Evolutionary conservation across 495 filamentous ascomycete species (phyloP), one percentile per base, ranked within the genome.

Genomic region (Aspergillus ostianus): DNA sequence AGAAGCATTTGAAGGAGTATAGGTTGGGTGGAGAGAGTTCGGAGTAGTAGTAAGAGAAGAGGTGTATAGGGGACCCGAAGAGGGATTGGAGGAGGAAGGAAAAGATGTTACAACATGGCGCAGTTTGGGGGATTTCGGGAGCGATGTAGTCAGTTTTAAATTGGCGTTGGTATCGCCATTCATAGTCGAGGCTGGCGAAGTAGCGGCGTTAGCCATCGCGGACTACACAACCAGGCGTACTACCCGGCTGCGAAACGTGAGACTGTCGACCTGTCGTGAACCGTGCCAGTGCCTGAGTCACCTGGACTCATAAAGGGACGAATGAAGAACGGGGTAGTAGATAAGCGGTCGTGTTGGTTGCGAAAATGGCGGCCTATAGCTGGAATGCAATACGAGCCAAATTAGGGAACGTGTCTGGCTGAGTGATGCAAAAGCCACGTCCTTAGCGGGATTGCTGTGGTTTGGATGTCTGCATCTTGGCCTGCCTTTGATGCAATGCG

Each of bases 401-500:
- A 68, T 65, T 67, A 66, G 59, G 49, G 64, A 67, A 68, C 67
- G 69, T 69, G 67, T 73, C 66, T 66, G 72, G 71, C 70, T 71
- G 67, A 64, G 65, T 63, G 61, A 72, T 73, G 67, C 61, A 73
- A 72, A 70, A 75, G 73, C 74, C 76, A 77, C 76, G 74, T 77
- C 71, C 73, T 77, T 74, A 77, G 70, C 71, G 74, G 70, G 72
- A 65, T 69, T 68, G 62, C 64, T 70, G 68, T 56, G 76, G 68
- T 71, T 69, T 77, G 76, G 73, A 74, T 78, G 70, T 79, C 70
- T 78, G 77, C 77, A 80, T 80, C 71, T 79, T 80, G 77, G 70
- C 73, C 69, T 74, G 72, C 67, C 66, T 78, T 59, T 65, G 67
- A 71, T 76, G 70, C 68, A 71, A 76, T 73, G 72, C 72, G 75